Conservation (phyloP, 768 basidiomycete genomes). For the Chlorophyllum brunneum region DNA sequence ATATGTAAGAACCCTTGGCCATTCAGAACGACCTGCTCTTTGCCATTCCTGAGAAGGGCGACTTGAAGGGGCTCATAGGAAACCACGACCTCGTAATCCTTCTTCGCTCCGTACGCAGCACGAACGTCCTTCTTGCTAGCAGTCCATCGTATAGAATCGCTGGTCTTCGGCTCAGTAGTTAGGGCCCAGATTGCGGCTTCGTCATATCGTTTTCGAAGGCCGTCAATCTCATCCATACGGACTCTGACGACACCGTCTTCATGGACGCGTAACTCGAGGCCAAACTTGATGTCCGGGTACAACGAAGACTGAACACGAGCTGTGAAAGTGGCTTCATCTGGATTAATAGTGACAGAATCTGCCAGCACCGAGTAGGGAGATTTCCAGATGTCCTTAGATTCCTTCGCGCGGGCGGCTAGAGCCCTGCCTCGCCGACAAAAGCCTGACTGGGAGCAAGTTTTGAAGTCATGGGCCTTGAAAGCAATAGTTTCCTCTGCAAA, state of each 20-base stretch:
- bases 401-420: constrained; percentile 68
- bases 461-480: constrained; percentile 85
- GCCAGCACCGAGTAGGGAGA: constrained; percentile 85
- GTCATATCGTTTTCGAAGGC: constrained; percentile 81
- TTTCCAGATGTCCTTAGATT: constrained; percentile 56
- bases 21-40: constrained; percentile 86
- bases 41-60: constrained; percentile 65
- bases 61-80: constrained; percentile 75
- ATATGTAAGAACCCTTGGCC: constrained; percentile 89
- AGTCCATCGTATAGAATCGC: constrained; percentile 58
- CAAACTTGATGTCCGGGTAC: constrained; percentile 81
- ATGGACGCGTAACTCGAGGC: constrained; percentile 79
- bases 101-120: constrained; percentile 62
- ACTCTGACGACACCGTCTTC: constrained; percentile 88
- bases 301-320: constrained; percentile 77
- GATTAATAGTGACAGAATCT: constrained; percentile 45
- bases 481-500: constrained; percentile 39
- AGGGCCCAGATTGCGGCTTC: constrained; percentile 91
- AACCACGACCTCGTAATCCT: constrained; percentile 63
- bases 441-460: constrained; percentile 89
- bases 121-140: constrained; percentile 60
- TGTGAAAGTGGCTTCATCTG: constrained; percentile 58
- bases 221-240: constrained; percentile 84
- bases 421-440: constrained; percentile 90
- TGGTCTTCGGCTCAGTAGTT: constrained; percentile 63